Conservation (phyloP, 768 basidiomycete species). For the Tylopilus plumbeoviolaceoides region DNA sequence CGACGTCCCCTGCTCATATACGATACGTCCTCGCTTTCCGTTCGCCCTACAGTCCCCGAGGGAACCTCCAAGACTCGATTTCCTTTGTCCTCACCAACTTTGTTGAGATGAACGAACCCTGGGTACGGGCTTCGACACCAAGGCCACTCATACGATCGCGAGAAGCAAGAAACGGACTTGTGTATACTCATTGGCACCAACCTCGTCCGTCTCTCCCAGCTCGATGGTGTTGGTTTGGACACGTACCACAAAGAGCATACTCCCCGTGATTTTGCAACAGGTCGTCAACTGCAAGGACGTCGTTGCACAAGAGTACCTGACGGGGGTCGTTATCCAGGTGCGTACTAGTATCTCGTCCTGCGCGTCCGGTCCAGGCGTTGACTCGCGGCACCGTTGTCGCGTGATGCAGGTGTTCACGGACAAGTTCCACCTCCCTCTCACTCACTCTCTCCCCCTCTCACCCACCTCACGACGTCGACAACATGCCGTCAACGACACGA, state of each 20-base stretch:
- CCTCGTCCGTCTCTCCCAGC: conserved; percentile 88
- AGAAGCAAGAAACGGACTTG: conserved; percentile 95
- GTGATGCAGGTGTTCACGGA: conserved; percentile 89
- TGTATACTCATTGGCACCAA: conserved; percentile 98
- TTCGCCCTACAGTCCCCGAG: conserved; percentile 68
- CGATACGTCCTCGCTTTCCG: background rate
- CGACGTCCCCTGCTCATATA: background rate
- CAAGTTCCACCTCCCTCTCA: conserved; percentile 98
- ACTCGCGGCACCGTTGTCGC: background rate
- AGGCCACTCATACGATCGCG: conserved; percentile 93
- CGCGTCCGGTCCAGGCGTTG: background rate
- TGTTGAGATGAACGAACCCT: conserved; percentile 99
- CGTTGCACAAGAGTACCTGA: conserved; percentile 97
- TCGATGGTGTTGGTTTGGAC: conserved; percentile 94
- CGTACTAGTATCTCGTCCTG: conserved; percentile 14
- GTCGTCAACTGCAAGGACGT: conserved; percentile 98
- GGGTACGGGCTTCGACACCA: conserved; percentile 98
- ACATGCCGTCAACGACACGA: no score
- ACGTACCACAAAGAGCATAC: conserved; percentile 83
- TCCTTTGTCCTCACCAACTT: conserved; percentile 97
- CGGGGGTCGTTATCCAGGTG: conserved; percentile 99
- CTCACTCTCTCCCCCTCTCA: no score
- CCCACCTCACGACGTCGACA: no score
- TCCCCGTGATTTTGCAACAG: conserved; percentile 93
- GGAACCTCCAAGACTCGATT: conserved; percentile 93